phyloP scores from a whole-genome alignment of 1,139 yeast species.

The Blastobotrys aristatus region DNA sequence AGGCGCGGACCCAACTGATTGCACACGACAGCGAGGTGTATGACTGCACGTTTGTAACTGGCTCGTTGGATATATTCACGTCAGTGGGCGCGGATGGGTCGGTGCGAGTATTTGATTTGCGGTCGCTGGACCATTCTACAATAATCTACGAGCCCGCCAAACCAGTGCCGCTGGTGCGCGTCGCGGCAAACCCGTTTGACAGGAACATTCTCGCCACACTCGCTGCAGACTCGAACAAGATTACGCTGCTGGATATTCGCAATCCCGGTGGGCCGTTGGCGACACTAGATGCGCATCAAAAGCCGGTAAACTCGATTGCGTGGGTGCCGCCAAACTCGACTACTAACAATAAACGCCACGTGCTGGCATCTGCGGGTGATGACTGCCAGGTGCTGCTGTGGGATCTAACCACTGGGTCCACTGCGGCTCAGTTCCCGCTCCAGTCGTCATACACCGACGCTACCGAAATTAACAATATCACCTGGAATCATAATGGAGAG shows the following conservation, averaged over 20 bases:
- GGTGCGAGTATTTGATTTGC: conserved; percentile 81
- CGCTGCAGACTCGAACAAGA: conserved; percentile 62
- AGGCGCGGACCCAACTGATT: conserved; percentile 85
- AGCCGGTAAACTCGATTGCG: conserved; percentile 61
- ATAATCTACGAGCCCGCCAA: conserved; percentile 74
- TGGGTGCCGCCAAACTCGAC: conserved; percentile 67
- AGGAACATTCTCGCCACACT: conserved; percentile 78
- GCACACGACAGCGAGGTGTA: conserved; percentile 96
- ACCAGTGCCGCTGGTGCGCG: conserved; percentile 61
- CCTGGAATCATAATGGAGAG: conserved; percentile 69
- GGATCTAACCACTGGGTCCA: conserved; percentile 49
- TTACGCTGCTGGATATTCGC: conserved; percentile 75
- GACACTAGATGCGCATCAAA: conserved; percentile 62
- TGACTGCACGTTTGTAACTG: conserved; percentile 80
- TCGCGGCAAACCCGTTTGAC: conserved; percentile 76
- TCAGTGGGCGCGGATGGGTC: conserved; percentile 96
- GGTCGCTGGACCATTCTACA: conserved; percentile 89
- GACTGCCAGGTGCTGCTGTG: conserved; percentile 87
- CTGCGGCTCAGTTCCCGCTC: conserved; percentile 34
- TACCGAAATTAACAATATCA: conserved; percentile 65
- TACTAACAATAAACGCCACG: conserved; percentile 38
- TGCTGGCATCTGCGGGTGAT: conserved; percentile 73
- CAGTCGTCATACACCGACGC: conserved; percentile 54
- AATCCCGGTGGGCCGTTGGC: conserved; percentile 80
- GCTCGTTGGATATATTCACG: conserved; percentile 75